A percentile compares a stretch with the other conserved stretches of the same genome.
Evolutionary conservation across 2,329 filamentous ascomycete species (phyloP).

Genomic region (Botrytis hyacinthi): DNA sequence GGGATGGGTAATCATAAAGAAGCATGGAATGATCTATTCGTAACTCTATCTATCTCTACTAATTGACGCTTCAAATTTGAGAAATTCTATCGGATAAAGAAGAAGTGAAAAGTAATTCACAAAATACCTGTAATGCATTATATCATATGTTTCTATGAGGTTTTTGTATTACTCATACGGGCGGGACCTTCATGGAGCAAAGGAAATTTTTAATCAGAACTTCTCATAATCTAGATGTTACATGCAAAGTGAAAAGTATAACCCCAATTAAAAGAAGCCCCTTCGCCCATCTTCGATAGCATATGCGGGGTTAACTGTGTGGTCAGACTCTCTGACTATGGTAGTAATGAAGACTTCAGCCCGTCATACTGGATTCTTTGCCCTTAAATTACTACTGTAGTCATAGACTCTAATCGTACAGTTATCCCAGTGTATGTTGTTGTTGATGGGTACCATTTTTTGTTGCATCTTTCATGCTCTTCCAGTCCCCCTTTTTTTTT

Average conservation of each 20-base stretch:
- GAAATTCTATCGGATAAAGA: neutral
- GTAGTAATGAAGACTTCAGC: neutral
- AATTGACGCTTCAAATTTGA: neutral
- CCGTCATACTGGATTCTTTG: neutral
- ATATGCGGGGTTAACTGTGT: neutral
- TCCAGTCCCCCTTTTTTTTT: neutral
- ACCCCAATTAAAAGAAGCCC: neutral
- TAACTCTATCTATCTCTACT: neutral
- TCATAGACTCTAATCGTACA: neutral
- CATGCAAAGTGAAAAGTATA: neutral
- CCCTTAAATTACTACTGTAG: neutral
- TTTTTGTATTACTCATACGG: neutral
- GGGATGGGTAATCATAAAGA: neutral
- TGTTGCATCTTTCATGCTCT: neutral
- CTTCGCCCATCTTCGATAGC: neutral
- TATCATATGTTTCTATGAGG: neutral
- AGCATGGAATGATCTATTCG: neutral
- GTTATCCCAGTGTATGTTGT: neutral
- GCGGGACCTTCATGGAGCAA: neutral
- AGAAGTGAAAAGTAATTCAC: neutral
- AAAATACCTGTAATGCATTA: neutral
- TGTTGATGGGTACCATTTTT: neutral
- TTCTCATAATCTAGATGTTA: neutral
- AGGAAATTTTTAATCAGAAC: neutral
- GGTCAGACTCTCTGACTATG: neutral